These are phyloP conservation scores for Pseudonectria foliicola DNA, from an alignment of 2,329 filamentous ascomycete species.

Conservation along the genomic window DNA sequence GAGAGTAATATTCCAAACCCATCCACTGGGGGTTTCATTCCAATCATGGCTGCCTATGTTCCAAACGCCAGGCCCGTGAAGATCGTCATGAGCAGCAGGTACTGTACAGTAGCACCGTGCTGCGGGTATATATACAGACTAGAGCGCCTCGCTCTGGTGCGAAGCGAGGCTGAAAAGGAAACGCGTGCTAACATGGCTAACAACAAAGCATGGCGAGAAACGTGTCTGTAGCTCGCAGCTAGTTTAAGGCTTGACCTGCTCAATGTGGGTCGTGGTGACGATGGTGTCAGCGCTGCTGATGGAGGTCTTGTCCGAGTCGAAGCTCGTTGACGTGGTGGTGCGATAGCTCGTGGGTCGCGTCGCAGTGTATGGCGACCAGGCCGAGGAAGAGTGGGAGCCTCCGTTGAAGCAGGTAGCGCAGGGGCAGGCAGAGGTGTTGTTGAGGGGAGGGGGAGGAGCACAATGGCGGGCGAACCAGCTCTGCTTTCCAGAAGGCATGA, in stretches of 20 bases:
- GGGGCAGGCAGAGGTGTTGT: slow-evolving; percentile 27
- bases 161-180: slow-evolving; percentile 3
- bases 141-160: not conserved
- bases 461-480: slow-evolving; percentile 36
- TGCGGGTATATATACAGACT: slow-evolving; percentile 14
- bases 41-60: not conserved
- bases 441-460: slow-evolving; percentile 31
- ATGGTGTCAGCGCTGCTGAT: slow-evolving; percentile 15
- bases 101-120: slow-evolving; percentile 1
- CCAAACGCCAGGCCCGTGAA: slow-evolving; percentile 13
- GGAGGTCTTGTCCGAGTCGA: slow-evolving; percentile 18
- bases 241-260: slow-evolving; percentile 16
- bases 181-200: not conserved
- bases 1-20: too few species aligned
- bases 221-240: not conserved
- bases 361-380: slow-evolving; percentile 9
- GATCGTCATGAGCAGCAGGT: slow-evolving; percentile 1
- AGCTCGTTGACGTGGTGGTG: slow-evolving; percentile 2
- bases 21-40: too few species aligned
- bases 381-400: slow-evolving; percentile 9
- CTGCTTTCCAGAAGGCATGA: slow-evolving; percentile 26
- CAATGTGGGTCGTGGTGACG: slow-evolving; percentile 15
- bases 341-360: slow-evolving; percentile 2
- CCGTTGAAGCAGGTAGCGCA: slow-evolving; percentile 29
- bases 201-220: too few species aligned